Evolutionary conservation across 108 stramenopile species (phyloP).

Genomic region (Nitzschia sp.): DNA sequence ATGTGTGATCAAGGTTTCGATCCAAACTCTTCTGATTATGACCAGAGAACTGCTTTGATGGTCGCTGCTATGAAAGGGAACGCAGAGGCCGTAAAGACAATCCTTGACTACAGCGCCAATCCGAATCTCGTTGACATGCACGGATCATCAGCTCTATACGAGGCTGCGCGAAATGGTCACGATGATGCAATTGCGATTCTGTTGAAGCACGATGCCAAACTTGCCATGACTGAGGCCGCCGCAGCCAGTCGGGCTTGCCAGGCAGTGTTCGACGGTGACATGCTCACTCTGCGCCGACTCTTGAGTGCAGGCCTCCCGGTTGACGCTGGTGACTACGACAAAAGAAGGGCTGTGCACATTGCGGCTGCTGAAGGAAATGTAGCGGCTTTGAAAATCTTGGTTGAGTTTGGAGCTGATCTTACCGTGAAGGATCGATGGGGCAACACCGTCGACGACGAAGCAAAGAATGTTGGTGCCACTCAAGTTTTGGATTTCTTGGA

Average conservation of each 20-base stretch:
- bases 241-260: constrained; percentile 49
- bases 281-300: constrained; percentile 33
- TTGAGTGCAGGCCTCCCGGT: constrained; percentile 48
- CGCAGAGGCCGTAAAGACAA: constrained; percentile 43
- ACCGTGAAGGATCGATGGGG: constrained; percentile 45
- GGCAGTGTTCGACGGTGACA: constrained; percentile 57
- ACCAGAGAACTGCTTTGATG: constrained; percentile 65
- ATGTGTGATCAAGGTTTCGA: constrained; percentile 72
- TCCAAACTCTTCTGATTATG: constrained; percentile 64
- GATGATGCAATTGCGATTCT: constrained; percentile 38
- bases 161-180: constrained; percentile 60
- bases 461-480: constrained; percentile 20
- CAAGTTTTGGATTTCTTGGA: constrained; percentile 28
- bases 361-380: constrained; percentile 51
- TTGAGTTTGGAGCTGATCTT: constrained; percentile 48
- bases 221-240: constrained; percentile 30
- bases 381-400: constrained; percentile 35
- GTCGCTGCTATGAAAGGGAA: constrained; percentile 72
- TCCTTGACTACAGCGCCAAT: constrained; percentile 50
- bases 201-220: constrained; percentile 32
- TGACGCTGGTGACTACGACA: constrained; percentile 61
- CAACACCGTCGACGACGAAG: constrained; percentile 40
- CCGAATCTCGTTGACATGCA: constrained; percentile 63
- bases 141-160: constrained; percentile 55
- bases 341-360: constrained; percentile 48